Conservation (phyloP, 371 early-diverging fungal species). For the Mucor irregularis region DNA sequence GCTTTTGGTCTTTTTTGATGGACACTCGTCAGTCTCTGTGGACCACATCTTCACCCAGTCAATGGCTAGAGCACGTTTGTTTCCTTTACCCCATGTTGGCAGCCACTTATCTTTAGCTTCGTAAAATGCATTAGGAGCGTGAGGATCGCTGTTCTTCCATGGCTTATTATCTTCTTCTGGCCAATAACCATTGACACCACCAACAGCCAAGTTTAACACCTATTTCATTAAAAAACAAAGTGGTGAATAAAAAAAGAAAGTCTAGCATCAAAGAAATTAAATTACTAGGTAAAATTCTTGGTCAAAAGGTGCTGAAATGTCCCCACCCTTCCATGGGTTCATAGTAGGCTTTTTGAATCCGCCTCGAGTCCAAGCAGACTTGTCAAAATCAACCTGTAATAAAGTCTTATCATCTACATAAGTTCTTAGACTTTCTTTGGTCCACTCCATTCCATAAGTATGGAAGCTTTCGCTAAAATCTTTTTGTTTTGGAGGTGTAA, state of each 20-base stretch:
- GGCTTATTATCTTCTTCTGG: constrained; percentile 57
- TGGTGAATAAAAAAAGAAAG: no score
- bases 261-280: no score
- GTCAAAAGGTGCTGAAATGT: constrained; percentile 65
- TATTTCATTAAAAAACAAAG: constrained; percentile 1
- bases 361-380: constrained; percentile 49
- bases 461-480: constrained; percentile 52
- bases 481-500: constrained; percentile 13
- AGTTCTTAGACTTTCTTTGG: constrained; percentile 56
- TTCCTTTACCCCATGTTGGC: constrained; percentile 55
- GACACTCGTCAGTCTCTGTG: constrained; percentile 17
- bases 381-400: constrained; percentile 58
- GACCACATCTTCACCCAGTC: constrained; percentile 61
- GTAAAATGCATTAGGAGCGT: constrained; percentile 56
- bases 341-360: constrained; percentile 44
- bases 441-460: constrained; percentile 63
- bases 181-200: constrained; percentile 66
- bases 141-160: constrained; percentile 51
- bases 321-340: constrained; percentile 58
- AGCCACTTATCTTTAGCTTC: constrained; percentile 51
- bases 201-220: constrained; percentile 72
- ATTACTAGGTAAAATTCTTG: constrained; percentile 64
- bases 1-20: not conserved
- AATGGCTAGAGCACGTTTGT: constrained; percentile 55
- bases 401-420: constrained; percentile 59